Conservation (phyloP, 2,329 filamentous ascomycete genomes). For the Microsporum canis region DNA sequence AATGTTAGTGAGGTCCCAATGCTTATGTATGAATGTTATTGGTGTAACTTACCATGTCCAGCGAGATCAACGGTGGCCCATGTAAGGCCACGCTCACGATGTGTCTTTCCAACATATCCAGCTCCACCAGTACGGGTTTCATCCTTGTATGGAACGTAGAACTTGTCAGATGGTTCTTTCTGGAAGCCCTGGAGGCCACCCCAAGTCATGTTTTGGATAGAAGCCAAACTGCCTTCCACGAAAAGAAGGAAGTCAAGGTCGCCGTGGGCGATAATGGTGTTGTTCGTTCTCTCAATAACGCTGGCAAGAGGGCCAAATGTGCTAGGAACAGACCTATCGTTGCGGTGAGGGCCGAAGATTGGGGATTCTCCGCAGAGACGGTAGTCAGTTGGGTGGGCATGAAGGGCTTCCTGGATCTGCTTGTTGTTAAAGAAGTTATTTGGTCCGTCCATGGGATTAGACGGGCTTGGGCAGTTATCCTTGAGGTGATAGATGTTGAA, state of each 20-base stretch:
- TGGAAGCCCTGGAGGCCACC: constrained; percentile 61
- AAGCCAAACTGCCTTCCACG: constrained; percentile 58
- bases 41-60: constrained; percentile 42
- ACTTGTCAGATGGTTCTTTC: constrained; percentile 45
- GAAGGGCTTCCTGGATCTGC: constrained; percentile 58
- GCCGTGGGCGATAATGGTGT: constrained; percentile 64
- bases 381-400: constrained; percentile 50
- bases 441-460: constrained; percentile 54
- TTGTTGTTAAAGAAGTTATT: constrained; percentile 57
- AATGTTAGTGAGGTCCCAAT: not conserved
- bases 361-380: constrained; percentile 39
- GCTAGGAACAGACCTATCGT: constrained; percentile 39
- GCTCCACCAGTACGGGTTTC: constrained; percentile 40
- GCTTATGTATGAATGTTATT: not conserved
- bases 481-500: constrained; percentile 66
- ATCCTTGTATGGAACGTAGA: constrained; percentile 56
- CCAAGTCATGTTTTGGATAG: constrained; percentile 75
- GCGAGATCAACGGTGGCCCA: constrained; percentile 52
- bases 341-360: constrained; percentile 33
- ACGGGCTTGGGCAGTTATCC: constrained; percentile 57
- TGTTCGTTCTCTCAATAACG: constrained; percentile 61
- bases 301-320: constrained; percentile 50
- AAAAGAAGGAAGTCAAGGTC: constrained; percentile 57
- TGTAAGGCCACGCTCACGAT: constrained; percentile 66
- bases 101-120: constrained; percentile 57